These are phyloP conservation scores for Ascochyta koolunga DNA, from an alignment of 2,329 filamentous ascomycete species.

Conservation along the genomic window DNA sequence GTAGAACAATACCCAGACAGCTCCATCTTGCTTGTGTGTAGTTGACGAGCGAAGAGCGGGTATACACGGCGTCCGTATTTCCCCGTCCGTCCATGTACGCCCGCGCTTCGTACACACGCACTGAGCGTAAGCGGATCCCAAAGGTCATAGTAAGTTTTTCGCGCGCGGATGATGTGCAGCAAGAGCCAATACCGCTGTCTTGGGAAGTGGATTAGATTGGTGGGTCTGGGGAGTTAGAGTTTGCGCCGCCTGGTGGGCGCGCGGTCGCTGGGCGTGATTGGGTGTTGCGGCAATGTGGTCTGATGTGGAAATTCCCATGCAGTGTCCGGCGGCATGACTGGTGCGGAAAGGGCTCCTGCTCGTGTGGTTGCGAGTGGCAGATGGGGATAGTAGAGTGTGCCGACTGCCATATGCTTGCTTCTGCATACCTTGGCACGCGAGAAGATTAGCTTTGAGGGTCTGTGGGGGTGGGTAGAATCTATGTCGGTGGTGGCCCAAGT, in stretches of 20 bases:
- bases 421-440: not conserved
- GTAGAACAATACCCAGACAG: not conserved
- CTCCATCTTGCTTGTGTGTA: not conserved
- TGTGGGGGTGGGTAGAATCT: not conserved
- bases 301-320: not conserved
- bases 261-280: not conserved
- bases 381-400: not conserved
- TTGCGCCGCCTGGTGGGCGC: constrained; percentile 5
- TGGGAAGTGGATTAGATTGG: not conserved
- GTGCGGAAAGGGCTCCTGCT: constrained; percentile 8
- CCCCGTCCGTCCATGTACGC: not conserved
- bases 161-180: constrained; percentile 15
- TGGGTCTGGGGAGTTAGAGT: constrained; percentile 6
- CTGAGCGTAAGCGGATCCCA: not conserved
- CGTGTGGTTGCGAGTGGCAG: not conserved
- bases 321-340: too few species aligned
- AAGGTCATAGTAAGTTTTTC: constrained; percentile 19
- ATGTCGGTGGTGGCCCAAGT: not conserved
- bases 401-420: not conserved
- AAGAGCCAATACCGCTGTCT: constrained; percentile 2
- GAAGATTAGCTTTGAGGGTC: not conserved
- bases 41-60: not conserved
- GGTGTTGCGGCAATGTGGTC: not conserved
- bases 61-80: not conserved
- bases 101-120: too few species aligned